Base-by-base conservation (phyloP, 192 early-diverging fungal genomes). In the Gorgonomyces haynaldii region DNA sequence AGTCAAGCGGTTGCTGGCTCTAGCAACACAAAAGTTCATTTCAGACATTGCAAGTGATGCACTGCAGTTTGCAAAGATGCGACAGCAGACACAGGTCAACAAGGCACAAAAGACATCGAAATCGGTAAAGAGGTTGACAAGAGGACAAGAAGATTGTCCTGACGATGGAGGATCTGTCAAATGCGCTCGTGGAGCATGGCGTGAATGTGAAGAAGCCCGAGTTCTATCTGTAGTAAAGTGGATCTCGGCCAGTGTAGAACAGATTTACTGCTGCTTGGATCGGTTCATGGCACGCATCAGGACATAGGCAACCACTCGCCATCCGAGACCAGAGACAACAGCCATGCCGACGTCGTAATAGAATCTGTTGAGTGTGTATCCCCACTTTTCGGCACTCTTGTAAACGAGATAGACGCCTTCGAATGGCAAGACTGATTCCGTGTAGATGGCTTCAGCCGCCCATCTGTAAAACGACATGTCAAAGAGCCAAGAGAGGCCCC, bases 191-290 rank as follows among this genome's bases (percentile, higher is more conserved):
- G 0, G 91, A 94, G 56, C 89, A 96, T 45, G 95, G 95, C 28
- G 81, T 98, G 44, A 93, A 91, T 49, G 75, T 93, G 42, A 89
- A 86, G 56, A 98, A 96, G 48, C 95, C 91, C 5, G 91, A 98
- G 15, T 94, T 90, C 65, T 95, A 70, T 63, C 62, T 79, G 20
- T 89, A 57, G 71, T 31, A 36, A 47, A 60, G 27, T 25, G n/a
- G n/a, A n/a, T n/a, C n/a, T n/a, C n/a, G n/a, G n/a, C n/a, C n/a
- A n/a, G n/a, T n/a, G n/a, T n/a, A n/a, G n/a, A n/a, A n/a, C n/a
- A n/a, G n/a, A 34, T 37, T 41, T 43, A 43, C 2, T 26, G 3
- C 15, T 43, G 42, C 16, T 43, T 43, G 15, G 17, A 16, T 25
- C 21, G 42, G 26, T 43, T 43, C 16, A 43, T 22, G 22, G 2